Base-by-base conservation (phyloP, 345 rosid species). In the Salix viminalis region DNA sequence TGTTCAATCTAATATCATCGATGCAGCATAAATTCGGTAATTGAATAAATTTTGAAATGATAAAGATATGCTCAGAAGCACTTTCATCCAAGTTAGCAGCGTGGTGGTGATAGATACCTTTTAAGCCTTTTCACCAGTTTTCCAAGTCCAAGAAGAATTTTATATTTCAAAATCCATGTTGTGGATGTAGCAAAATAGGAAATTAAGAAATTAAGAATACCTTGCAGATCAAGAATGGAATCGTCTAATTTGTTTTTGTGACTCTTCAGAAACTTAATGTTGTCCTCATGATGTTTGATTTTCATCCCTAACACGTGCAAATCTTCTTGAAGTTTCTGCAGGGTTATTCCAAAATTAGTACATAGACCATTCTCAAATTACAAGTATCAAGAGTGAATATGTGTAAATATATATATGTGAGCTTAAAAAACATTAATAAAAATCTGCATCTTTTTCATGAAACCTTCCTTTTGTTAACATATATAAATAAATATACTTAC, bases 301-400 rank as follows among this genome's bases (percentile, higher is more conserved):
- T 86, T 89, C 80, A 67, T 71, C 72, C 94, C 98, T 46, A 90
- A 73, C 2, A 48, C 34, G 36, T 85, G 89, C 48, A 90, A 86
- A 75, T 90, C 97, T 80, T 92, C 90, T 82, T 93, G 83, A 84
- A 91, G 92, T 83, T 81, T 93, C 88, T 91, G 86, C 79, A 76
- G 1, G 70, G 36, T 39, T 21, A 70, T 77, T 46, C 12, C 28
- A 73, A 67, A 68, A 28, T 70, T 16, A 75, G 32, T 30, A 14
- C 21, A 9, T 46, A n/a, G 34, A 28, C 39, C 61, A 23, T 28
- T 44, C 67, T 66, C 72, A 2, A 61, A 4, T 14, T 54, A 73
- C 9, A 64, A 32, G 14, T 42, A 44, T 24, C 19, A 46, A 65
- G 26, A 44, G 6, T 54, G 41, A 3, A 32, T 24, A 48, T 7